Percentiles rank a stretch among this genome's conserved stretches.
phyloP scores from a whole-genome alignment of 2,329 filamentous ascomycete species.

The Orbilia oligospora region DNA sequence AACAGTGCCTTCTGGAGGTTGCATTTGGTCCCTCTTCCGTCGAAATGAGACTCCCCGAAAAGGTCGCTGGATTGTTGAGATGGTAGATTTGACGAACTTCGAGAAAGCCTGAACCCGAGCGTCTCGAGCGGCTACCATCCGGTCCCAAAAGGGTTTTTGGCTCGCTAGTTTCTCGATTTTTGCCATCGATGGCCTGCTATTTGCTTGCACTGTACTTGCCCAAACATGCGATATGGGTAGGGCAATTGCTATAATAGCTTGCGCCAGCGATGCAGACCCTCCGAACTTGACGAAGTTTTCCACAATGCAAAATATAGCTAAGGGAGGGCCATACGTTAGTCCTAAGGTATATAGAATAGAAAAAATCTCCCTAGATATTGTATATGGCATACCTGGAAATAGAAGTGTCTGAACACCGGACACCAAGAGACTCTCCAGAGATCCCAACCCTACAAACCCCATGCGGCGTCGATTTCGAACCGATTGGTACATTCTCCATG shows the following conservation, averaged over 20 bases:
- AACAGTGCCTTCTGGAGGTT: neutral
- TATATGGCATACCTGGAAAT: slow-evolving; percentile 20
- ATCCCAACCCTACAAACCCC: slow-evolving; percentile 56
- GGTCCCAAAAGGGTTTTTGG: slow-evolving; percentile 53
- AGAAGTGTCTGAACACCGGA: slow-evolving; percentile 49
- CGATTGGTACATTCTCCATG: slow-evolving; percentile 38
- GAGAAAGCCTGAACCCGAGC: slow-evolving; percentile 2
- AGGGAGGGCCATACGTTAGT: neutral
- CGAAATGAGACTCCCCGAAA: slow-evolving; percentile 6
- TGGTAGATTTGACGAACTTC: slow-evolving; percentile 6
- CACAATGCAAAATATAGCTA: slow-evolving; percentile 75
- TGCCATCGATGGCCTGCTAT: slow-evolving; percentile 73
- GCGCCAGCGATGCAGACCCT: slow-evolving; percentile 72
- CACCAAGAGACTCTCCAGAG: slow-evolving; percentile 51
- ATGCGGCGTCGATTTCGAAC: slow-evolving; percentile 27
- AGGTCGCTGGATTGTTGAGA: slow-evolving; percentile 5
- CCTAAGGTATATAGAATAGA: neutral
- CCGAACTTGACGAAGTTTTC: slow-evolving; percentile 71
- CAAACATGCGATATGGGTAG: slow-evolving; percentile 78
- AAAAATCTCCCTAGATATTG: neutral
- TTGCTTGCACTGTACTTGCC: slow-evolving; percentile 72
- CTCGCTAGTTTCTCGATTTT: slow-evolving; percentile 63
- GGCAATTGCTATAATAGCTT: slow-evolving; percentile 75
- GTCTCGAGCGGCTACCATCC: slow-evolving; percentile 42
- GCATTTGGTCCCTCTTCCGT: neutral